Percentiles rank a stretch among this genome's conserved stretches.
Evolutionary conservation across 1,284 basidiomycete genomes (phyloP).

Genomic region (Ceratobasidium papillatum): DNA sequence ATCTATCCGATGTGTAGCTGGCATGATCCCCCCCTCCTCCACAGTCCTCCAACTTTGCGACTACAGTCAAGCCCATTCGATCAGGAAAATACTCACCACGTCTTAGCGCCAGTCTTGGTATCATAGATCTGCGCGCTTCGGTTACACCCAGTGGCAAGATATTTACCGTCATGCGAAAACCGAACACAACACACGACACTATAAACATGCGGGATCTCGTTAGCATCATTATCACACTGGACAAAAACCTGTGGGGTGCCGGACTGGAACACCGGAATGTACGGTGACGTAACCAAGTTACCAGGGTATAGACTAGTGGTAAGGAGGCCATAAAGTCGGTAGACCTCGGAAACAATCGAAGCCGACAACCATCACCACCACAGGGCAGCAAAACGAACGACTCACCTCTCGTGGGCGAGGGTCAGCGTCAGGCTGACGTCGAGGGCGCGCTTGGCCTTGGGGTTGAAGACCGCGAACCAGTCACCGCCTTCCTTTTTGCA

Average conservation of each 20-base stretch:
- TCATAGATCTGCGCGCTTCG: constrained; percentile 90
- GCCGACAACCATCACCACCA: not conserved
- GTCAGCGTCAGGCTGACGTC: constrained; percentile 93
- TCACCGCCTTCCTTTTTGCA: constrained; percentile 84
- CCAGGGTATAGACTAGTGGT: not conserved
- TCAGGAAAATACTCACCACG: constrained; percentile 62
- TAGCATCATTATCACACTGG: not conserved
- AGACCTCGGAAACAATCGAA: constrained; percentile 13
- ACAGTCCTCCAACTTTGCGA: not conserved
- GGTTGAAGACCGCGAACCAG: constrained; percentile 96
- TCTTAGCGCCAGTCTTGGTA: constrained; percentile 82
- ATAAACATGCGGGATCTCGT: constrained; percentile 39
- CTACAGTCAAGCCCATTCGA: not conserved
- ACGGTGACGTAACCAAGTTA: constrained; percentile 27
- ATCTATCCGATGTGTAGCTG: not conserved
- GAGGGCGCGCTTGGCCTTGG: constrained; percentile 78
- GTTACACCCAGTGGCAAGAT: constrained; percentile 91
- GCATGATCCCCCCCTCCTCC: not conserved
- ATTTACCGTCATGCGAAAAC: constrained; percentile 89
- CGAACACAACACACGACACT: constrained; percentile 93
- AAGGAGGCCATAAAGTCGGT: constrained; percentile 8
- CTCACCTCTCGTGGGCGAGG: constrained; percentile 89
- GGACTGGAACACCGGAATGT: constrained; percentile 19
- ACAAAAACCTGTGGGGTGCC: not conserved
- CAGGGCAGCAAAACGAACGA: constrained; percentile 38